Base-by-base conservation (phyloP, 2,329 filamentous ascomycete genomes). In the Alternaria hordeiaustralica region DNA sequence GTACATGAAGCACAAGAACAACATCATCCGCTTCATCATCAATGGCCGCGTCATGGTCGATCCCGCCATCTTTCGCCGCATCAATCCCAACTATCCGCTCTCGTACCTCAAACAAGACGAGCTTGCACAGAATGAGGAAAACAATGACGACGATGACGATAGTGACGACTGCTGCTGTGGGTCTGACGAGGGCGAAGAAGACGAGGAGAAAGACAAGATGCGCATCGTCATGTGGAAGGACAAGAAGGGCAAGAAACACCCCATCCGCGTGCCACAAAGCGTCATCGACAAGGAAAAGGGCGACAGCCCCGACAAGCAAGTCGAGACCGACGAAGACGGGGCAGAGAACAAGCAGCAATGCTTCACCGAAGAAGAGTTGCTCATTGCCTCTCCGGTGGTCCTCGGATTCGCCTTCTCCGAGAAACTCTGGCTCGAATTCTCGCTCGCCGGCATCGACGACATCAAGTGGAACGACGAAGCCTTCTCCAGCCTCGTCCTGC, bases 31-130 rank as follows among this genome's bases (percentile, higher is more conserved):
- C 78, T 90, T 96, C 79, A 93, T 93, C 74, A 90, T 97, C 78
- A 93, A 94, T 66, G 92, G 93, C 18, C 89, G 94, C 28, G 87
- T 97, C 66, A 97, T 97, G 93, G 85, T 97, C 23, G 94, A 97
- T 74, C 89, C 93, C 0, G 89, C 89, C 4, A 92, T 92, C 45
- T 94, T 96, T 80, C 88, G 93, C 9, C 88, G 92, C 33, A 92
- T 95, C 78, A 92, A 96, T 69, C 92, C 94, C 1, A 97, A 97
- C 76, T 97, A 97, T 70, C 87, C 87, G 0, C 88, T 95, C 71
- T 92, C 91, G 21, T 85, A 87, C 2, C 89, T 97, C 58, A 89
- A 90, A 54, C 88, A 91, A 0, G 90, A 92, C 70, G 90, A 94
- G 61, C 85, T 88, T 25, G 78, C 79, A 25, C 88, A 91, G 70